Conservation (phyloP, 805 yeast species). For the Clavispora vitiphila region DNA sequence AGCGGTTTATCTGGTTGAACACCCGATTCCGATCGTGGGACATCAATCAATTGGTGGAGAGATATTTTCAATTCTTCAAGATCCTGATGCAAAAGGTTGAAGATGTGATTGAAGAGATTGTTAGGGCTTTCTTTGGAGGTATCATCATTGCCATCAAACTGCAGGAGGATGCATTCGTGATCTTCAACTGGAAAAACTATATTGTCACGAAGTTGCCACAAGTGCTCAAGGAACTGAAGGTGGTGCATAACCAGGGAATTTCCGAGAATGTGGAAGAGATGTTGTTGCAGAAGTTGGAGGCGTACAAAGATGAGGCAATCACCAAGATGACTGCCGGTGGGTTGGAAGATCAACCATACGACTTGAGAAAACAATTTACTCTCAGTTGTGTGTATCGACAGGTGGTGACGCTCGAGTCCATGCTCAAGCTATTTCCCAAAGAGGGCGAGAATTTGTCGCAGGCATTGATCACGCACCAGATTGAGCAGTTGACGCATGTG, state of each 20-base stretch:
- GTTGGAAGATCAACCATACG: slow-evolving; percentile 13
- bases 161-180: slow-evolving; percentile 20
- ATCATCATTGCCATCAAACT: slow-evolving; percentile 14
- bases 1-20: slow-evolving; percentile 26
- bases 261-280: slow-evolving; percentile 3
- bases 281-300: slow-evolving; percentile 4
- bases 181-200: slow-evolving; percentile 33
- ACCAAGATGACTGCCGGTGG: slow-evolving; percentile 8
- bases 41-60: slow-evolving; percentile 10
- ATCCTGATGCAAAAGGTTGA: slow-evolving; percentile 9
- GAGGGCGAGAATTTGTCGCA: slow-evolving; percentile 20
- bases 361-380: slow-evolving; percentile 24
- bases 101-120: slow-evolving; percentile 15
- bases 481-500: slow-evolving; percentile 18
- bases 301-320: slow-evolving; percentile 2
- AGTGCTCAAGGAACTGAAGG: slow-evolving; percentile 17
- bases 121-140: slow-evolving; percentile 20
- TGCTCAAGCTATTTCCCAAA: slow-evolving; percentile 23
- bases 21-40: slow-evolving; percentile 21
- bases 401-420: slow-evolving; percentile 21
- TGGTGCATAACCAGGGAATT: slow-evolving; percentile 1
- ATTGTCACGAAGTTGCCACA: slow-evolving; percentile 26
- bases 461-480: slow-evolving; percentile 23
- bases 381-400: slow-evolving; percentile 28
- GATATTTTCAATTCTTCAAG: slow-evolving; percentile 5